Base-by-base conservation (phyloP, 306 rosid genomes). In the Begonia masoniana region DNA sequence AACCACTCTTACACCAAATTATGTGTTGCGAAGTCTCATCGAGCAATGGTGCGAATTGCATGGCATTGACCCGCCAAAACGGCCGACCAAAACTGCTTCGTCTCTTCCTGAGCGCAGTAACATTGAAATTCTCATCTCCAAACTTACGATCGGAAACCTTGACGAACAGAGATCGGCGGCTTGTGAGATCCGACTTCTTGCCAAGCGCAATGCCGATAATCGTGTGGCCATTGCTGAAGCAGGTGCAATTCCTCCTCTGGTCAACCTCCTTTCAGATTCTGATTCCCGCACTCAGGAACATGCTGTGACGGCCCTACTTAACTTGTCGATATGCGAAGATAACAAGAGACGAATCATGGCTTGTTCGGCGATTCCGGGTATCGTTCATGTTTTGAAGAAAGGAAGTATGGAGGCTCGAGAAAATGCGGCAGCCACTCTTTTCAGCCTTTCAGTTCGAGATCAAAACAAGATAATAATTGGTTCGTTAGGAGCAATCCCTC, bases 381-480 rank as follows among this genome's bases (percentile, higher is more conserved):
- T 86, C 63, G 92, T 91, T 60, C 86, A 86, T 53, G 94, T 86
- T 63, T 86, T 91, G 65, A 83, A 70, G 73, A 75, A 75, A 64
- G 99, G 96, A 56, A 84, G 94, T 73, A 91, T 91, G 96, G 96
- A 91, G 65, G 99, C 94, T n/a, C 86, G 96, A 60, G 99, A 91
- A 76, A 91, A 91, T 53, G 96, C 99, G 1, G 99, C 99, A 0
- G 96, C 99, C 13, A 91, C 96, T 47, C 96, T 91, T 50, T 91
- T 86, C 75, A 91, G 96, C 67, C 96, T 91, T 35, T 91, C 99
- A 23, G 99, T 91, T 14, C 76, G 83, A 4, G 96, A 91, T 54
- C 96, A 79, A 77, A 81, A 83, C 63, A 86, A 91, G 78, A 61
- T 91, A 51, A 81, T 74, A 15, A 91, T 91, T 49, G 97, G 97